phyloP scores from a whole-genome alignment of 2,329 filamentous ascomycete genomes.

The Zalaria sp. region DNA sequence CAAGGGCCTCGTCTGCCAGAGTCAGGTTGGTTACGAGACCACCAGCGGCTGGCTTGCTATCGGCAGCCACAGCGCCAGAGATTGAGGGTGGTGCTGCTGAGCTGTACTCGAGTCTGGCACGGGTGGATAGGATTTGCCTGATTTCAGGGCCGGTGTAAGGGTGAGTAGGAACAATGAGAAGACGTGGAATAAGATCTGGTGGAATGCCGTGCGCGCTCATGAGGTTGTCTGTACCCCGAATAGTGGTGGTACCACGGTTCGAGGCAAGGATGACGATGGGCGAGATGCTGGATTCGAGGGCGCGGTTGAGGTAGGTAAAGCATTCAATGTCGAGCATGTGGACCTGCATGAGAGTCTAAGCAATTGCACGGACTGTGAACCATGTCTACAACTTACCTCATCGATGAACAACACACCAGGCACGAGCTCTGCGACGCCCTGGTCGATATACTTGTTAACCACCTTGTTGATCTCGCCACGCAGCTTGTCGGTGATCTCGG shows the following conservation, averaged over 20 bases:
- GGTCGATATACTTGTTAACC: conserved; percentile 96
- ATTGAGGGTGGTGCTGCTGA: conserved; percentile 18
- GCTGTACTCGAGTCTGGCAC: conserved; percentile 38
- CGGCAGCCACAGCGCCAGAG: conserved; percentile 10
- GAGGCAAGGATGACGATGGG: conserved; percentile 96
- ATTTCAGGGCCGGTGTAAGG: conserved; percentile 83
- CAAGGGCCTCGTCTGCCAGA: conserved; percentile 68
- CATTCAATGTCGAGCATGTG: conserved; percentile 99
- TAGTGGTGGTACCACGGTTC: conserved; percentile 86
- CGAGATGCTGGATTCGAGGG: conserved; percentile 87
- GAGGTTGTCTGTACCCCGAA: conserved; percentile 55
- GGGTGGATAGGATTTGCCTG: conserved; percentile 76
- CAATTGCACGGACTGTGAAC: neutral
- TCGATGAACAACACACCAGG: conserved; percentile 97
- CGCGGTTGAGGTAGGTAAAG: conserved; percentile 97
- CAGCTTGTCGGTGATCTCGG: conserved; percentile 96
- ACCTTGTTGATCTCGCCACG: conserved; percentile 97
- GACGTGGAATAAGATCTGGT: conserved; percentile 78
- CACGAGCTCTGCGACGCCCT: conserved; percentile 94
- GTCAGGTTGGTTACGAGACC: conserved; percentile 40
- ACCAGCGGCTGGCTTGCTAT: conserved; percentile 46
- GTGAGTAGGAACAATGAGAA: conserved; percentile 91
- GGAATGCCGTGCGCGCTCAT: conserved; percentile 82
- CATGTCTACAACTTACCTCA: conserved; percentile 47
- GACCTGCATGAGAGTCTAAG: conserved; percentile 43